Evolutionary conservation across 148 eudicot species (phyloP), one percentile per base, ranked within the genome.

Genomic region (Fagopyrum esculentum): DNA sequence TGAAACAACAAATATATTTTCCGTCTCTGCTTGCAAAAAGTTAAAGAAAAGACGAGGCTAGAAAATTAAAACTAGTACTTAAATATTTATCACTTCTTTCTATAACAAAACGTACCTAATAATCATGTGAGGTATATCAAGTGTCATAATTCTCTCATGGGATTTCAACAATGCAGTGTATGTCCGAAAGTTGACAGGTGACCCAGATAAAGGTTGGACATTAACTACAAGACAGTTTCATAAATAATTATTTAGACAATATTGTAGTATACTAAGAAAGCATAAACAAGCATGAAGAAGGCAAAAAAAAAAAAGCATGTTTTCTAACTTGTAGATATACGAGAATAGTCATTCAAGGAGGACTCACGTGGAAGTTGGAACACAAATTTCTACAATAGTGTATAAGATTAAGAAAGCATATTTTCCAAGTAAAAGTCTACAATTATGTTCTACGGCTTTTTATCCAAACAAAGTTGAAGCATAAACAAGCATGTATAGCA

Each of bases 41-140:
- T 10, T 22, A 71, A 71, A 71, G 30, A 46, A 71, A 71, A 71
- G 40, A 71, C 11, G 30, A 71, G 4, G 40, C 26, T 17, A n/a
- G 13, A n/a, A 3, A 7, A 13, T n/a, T 52, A 7, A 48, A 45
- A 8, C 29, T 4, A 22, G 29, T 71, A 75, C 1, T 54, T 63
- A 77, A 69, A 26, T 44, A 73, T 22, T 22, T 22, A 22, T 59
- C 50, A 64, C 2, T 46, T 71, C 2, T 71, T 46, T 71, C n/a
- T 71, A 29, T 4, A n/a, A 17, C 30, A 48, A 46, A 45, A 46
- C 61, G 43, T 77, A 95, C 99, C 99, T 95, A 98, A 83, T 92
- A 95, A 47, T 98, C 99, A 75, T 92, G 99, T 95, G 99, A 69
- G 99, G 99, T 81, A 95, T 94, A 88, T 95, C 99, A 81, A 95